Evolutionary conservation across 768 basidiomycete genomes (phyloP), one percentile per base, ranked within the genome.

Genomic region (Paxillus involutus): DNA sequence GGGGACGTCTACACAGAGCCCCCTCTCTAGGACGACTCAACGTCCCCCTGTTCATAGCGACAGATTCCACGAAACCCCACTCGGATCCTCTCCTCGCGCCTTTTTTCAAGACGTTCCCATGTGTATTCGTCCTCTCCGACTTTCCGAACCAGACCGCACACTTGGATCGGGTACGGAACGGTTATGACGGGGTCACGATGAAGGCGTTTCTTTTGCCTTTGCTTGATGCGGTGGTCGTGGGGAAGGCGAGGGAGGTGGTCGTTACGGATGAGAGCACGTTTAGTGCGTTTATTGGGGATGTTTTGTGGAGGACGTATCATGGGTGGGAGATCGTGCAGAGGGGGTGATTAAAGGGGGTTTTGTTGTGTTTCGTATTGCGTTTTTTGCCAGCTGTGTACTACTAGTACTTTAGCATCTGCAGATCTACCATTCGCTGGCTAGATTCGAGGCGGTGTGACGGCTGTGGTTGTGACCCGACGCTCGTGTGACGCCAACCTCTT

Each of bases 191-290:
- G 3, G 65, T 80, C 26, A 61, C 49, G 32, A 64, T 90, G 58
- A 74, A 63, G 17, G 60, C 56, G 14, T 80, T 82, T 58, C 53
- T 89, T 11, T 61, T 80, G 19, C 86, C 89, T 2, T 80, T 90
- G 53, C 60, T 92, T 32, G 89, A 91, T 63, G 88, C 85, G 6
- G 74, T 89, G 72, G 79, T 94, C 30, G 80, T 82, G 14, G 80
- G 81, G 3, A 76, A 76, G 49, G 86, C 84, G 0, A 69, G 75
- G 65, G 71, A 62, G 14, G 78, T 89, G 30, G 80, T 85, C 0
- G 88, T 87, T 2, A 93, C 89, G 12, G 79, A 82, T 50, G 79
- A 80, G 51, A 91, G 88, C 61, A 91, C 91, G 30, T 92, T 90
- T 59, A 88, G 86, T 65, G 70, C 75, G 49, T 93, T 84, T 58